phyloP scores from a whole-genome alignment of 805 yeast genomes.

The Candida coquimbonensis region DNA sequence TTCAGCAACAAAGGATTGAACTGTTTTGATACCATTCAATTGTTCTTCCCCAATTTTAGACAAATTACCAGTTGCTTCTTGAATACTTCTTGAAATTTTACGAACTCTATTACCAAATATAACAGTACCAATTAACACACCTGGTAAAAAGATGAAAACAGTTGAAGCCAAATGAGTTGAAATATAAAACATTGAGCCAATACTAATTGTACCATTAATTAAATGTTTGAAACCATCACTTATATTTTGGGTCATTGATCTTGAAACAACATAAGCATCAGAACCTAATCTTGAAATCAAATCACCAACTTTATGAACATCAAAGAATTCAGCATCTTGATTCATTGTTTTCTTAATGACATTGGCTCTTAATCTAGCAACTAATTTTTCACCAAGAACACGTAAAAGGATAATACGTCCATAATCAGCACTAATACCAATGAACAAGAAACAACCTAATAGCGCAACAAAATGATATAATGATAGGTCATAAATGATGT shows the following conservation, averaged over 20 bases:
- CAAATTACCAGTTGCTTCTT: slow-evolving; percentile 77
- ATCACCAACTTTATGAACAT: slow-evolving; percentile 91
- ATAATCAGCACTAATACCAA: slow-evolving; percentile 68
- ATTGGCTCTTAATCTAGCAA: slow-evolving; percentile 72
- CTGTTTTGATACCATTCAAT: slow-evolving; percentile 77
- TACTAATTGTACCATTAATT: slow-evolving; percentile 77
- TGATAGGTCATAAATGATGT: slow-evolving; percentile 44
- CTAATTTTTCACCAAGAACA: slow-evolving; percentile 78
- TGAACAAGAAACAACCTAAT: slow-evolving; percentile 33
- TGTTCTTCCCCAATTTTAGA: slow-evolving; percentile 93
- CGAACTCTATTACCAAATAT: slow-evolving; percentile 81
- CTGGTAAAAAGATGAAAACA: slow-evolving; percentile 76
- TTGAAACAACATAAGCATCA: slow-evolving; percentile 84
- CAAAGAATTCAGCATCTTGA: slow-evolving; percentile 91
- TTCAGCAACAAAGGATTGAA: slow-evolving; percentile 91
- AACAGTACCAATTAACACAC: slow-evolving; percentile 67
- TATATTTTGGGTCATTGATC: slow-evolving; percentile 82
- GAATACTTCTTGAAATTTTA: slow-evolving; percentile 66
- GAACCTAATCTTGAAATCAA: slow-evolving; percentile 82
- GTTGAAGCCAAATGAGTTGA: slow-evolving; percentile 75
- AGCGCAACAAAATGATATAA: slow-evolving; percentile 54
- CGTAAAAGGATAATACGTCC: slow-evolving; percentile 67
- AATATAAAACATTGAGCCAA: slow-evolving; percentile 85
- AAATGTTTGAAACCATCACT: slow-evolving; percentile 85
- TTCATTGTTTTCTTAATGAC: slow-evolving; percentile 71